Conservation (phyloP, 257 asterid species). For the Knoxia roxburghii region DNA sequence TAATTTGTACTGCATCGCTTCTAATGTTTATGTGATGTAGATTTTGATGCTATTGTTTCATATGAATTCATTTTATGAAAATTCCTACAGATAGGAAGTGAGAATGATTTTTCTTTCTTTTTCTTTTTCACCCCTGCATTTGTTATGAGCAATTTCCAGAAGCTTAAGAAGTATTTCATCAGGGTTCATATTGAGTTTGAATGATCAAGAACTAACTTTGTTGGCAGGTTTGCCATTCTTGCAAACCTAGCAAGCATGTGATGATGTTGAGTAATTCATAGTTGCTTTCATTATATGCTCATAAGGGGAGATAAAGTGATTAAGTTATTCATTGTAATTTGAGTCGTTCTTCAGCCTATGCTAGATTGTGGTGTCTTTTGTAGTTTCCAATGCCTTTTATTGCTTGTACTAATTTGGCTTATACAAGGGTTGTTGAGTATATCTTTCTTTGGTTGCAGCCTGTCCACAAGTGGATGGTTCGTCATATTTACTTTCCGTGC, state of each 20-base stretch:
- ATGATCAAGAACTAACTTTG: not conserved
- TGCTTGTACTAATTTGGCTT: not conserved
- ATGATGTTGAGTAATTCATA: not conserved
- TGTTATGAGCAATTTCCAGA: not conserved
- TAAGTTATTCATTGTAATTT: not conserved
- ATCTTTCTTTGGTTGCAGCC: conserved; percentile 55
- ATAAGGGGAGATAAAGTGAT: not conserved
- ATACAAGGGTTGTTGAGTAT: not conserved
- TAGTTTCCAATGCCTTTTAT: not conserved
- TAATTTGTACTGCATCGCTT: not conserved
- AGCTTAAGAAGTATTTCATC: not conserved
- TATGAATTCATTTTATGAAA: too few relatives aligned
- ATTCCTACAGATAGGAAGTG: not conserved
- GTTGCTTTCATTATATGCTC: not conserved
- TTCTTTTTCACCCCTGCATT: too few relatives aligned
- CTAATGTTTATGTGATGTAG: not conserved
- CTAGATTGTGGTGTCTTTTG: conserved; percentile 1
- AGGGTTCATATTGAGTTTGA: not conserved
- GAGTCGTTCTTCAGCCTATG: not conserved
- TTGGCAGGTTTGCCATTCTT: not conserved
- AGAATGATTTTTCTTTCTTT: not conserved
- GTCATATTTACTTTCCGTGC: conserved; percentile 92
- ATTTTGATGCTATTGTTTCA: not conserved
- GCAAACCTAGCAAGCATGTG: not conserved
- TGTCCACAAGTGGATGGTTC: conserved; percentile 98